These are phyloP conservation scores for Marsdenia floribunda DNA, from an alignment of 257 asterid species.

Conservation along the genomic window DNA sequence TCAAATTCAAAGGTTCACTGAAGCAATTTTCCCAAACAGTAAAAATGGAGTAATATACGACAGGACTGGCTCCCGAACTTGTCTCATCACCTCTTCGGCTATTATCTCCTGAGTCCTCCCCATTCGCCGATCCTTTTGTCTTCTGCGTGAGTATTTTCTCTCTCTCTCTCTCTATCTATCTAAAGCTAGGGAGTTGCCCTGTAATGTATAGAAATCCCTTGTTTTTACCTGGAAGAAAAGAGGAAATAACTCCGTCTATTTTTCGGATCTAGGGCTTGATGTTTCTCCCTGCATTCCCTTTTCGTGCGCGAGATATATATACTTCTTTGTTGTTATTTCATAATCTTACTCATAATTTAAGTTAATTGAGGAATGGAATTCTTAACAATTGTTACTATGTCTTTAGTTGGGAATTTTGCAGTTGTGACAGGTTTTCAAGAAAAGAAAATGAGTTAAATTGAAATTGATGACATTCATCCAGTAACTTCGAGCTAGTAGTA, in stretches of 20 bases:
- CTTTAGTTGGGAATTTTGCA: background rate
- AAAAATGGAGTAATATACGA: no score
- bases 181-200: no score
- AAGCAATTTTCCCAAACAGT: no score
- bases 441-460: background rate
- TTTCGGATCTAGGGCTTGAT: background rate
- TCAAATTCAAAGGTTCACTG: no score
- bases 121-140: no score
- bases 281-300: background rate
- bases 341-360: background rate
- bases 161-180: no score
- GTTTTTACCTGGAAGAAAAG: background rate
- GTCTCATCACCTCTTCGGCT: no score
- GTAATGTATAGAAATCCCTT: no score
- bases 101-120: no score
- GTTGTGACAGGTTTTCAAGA: background rate
- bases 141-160: no score
- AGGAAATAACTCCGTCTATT: background rate
- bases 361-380: background rate
- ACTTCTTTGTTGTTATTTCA: background rate
- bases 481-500: background rate
- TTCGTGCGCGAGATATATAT: background rate
- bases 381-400: background rate
- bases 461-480: background rate
- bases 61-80: no score